Conservation (phyloP, 108 stramenopile species). For the Stephanodiscus minutulus region DNA sequence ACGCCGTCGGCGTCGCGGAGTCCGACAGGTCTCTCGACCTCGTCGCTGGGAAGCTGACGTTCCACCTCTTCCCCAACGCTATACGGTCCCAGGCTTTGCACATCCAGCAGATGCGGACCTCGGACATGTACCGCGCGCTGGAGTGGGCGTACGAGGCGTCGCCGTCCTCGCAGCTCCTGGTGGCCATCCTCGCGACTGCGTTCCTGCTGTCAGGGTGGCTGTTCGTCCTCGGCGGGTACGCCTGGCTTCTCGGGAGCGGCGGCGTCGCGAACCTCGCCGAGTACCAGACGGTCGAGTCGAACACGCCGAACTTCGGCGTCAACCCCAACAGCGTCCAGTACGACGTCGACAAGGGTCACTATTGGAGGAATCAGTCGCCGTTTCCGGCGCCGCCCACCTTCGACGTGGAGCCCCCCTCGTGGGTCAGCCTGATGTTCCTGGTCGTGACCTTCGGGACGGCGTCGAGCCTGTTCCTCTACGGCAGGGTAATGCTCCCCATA, state of each 20-base stretch:
- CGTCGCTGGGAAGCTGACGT: slow-evolving; percentile 19
- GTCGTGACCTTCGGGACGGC: slow-evolving; percentile 41
- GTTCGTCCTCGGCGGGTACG: slow-evolving; percentile 19
- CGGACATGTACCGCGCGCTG: slow-evolving; percentile 41
- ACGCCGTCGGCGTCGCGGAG: neutral
- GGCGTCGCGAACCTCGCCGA: slow-evolving; percentile 17
- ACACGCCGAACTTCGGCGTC: slow-evolving; percentile 32
- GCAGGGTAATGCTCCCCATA: slow-evolving; percentile 67
- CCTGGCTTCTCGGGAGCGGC: slow-evolving; percentile 14
- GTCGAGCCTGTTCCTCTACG: slow-evolving; percentile 47
- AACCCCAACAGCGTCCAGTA: slow-evolving; percentile 11
- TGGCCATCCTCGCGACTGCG: slow-evolving; percentile 21
- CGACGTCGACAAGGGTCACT: slow-evolving; percentile 1
- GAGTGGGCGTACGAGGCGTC: slow-evolving; percentile 35
- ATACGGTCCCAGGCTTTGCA: slow-evolving; percentile 41
- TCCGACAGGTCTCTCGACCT: slow-evolving; percentile 13
- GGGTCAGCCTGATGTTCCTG: slow-evolving; percentile 22
- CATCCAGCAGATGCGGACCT: slow-evolving; percentile 44
- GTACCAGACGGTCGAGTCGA: slow-evolving; percentile 25
- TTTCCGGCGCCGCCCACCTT: slow-evolving; percentile 27
- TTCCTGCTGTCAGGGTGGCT: slow-evolving; percentile 30
- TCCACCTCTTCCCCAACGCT: slow-evolving; percentile 27
- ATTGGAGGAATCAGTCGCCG: slow-evolving; percentile 34
- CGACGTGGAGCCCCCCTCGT: slow-evolving; percentile 27
- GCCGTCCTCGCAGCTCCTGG: slow-evolving; percentile 41